Evolutionary conservation across 306 rosid species (phyloP).

Genomic region (Sphenostylis stenocarpa): DNA sequence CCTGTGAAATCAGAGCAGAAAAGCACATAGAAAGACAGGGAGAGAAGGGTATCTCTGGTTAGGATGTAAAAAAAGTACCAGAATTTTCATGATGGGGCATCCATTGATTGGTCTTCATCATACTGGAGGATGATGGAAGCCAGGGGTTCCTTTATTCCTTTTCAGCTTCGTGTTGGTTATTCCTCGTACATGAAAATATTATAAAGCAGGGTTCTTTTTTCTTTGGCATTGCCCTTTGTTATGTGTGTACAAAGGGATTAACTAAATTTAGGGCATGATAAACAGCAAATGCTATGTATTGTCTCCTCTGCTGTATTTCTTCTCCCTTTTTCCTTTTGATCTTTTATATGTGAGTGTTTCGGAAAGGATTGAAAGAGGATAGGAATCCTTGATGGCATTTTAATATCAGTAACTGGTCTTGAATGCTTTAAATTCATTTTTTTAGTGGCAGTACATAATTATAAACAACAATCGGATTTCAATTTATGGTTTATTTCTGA

Average conservation of each 20-base stretch:
- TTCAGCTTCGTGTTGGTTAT: neutral
- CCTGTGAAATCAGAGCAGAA: neutral
- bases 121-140: neutral
- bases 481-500: slow-evolving; percentile 28
- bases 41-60: neutral
- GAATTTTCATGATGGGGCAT: neutral
- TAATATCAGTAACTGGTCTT: neutral
- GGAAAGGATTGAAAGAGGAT: neutral
- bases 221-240: neutral
- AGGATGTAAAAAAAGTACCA: neutral
- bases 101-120: neutral
- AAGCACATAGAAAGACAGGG: neutral
- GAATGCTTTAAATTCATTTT: slow-evolving; percentile 1
- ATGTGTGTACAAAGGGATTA: neutral
- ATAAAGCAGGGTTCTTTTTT: neutral
- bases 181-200: neutral
- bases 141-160: neutral
- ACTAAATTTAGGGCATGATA: neutral
- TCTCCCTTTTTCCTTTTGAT: neutral
- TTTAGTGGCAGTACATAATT: neutral
- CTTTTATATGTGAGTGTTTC: neutral
- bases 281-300: neutral
- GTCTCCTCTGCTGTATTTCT: neutral
- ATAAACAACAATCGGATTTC: neutral
- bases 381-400: neutral